Percentiles rank a stretch among this genome's conserved stretches.
These are phyloP conservation scores for Pythium guiyangense DNA, from an alignment of 352 stramenopile genomes.

Conservation along the genomic window DNA sequence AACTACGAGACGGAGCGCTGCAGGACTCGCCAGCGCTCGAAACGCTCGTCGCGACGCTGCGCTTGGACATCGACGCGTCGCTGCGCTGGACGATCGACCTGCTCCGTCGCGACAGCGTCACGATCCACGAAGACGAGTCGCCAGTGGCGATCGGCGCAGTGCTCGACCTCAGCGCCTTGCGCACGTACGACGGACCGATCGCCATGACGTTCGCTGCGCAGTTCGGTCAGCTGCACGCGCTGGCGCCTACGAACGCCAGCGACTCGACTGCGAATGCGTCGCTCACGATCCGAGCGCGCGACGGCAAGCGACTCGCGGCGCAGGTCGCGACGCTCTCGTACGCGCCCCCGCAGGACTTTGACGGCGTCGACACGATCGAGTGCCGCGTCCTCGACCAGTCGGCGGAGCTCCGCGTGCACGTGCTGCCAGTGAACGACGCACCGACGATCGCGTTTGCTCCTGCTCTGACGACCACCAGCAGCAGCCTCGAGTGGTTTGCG, in stretches of 20 bases:
- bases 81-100: background rate
- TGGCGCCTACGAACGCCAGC: background rate
- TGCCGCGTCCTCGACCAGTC: background rate
- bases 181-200: background rate
- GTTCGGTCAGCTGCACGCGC: slow-evolving; percentile 7
- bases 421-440: slow-evolving; percentile 21
- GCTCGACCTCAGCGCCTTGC: slow-evolving; percentile 7
- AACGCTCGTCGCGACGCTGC: slow-evolving; percentile 4
- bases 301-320: slow-evolving; percentile 1
- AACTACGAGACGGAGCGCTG: too few relatives aligned
- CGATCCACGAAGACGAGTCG: slow-evolving; percentile 6
- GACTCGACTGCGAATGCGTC: background rate
- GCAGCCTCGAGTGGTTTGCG: slow-evolving; percentile 18
- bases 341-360: slow-evolving; percentile 9
- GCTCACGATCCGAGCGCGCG: slow-evolving; percentile 6
- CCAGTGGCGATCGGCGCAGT: slow-evolving; percentile 1
- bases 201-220: slow-evolving; percentile 1
- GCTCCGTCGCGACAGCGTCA: slow-evolving; percentile 1
- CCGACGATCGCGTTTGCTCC: slow-evolving; percentile 6
- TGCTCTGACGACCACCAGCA: background rate
- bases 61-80: slow-evolving; percentile 5
- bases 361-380: slow-evolving; percentile 10
- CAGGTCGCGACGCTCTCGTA: slow-evolving; percentile 12
- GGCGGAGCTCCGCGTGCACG: slow-evolving; percentile 8
- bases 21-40: background rate